Evolutionary conservation across 2,329 filamentous ascomycete genomes (phyloP).

Genomic region (Karstenula rhodostoma): DNA sequence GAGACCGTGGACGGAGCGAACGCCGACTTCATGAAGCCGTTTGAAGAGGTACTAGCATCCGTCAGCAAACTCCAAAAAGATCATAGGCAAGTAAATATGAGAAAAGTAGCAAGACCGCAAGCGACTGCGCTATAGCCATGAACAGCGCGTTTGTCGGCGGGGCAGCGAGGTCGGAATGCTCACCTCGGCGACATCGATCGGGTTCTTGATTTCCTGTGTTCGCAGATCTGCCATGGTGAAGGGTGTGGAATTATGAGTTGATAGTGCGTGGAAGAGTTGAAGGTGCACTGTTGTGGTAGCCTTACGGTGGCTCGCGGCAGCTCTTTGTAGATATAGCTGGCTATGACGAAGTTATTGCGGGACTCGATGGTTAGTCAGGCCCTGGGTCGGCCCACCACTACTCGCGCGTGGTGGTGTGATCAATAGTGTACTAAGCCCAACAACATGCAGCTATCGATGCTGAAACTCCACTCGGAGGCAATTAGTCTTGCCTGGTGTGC

Average conservation of each 20-base stretch:
- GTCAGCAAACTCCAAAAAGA: slow-evolving; percentile 3
- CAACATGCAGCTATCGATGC: slow-evolving; percentile 3
- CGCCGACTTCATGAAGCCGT: slow-evolving; percentile 54
- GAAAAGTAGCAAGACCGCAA: too few relatives aligned
- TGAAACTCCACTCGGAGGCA: not conserved
- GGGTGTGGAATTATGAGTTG: slow-evolving; percentile 5
- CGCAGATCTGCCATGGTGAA: slow-evolving; percentile 50
- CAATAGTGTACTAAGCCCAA: slow-evolving; percentile 3
- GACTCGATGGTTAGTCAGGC: slow-evolving; percentile 9
- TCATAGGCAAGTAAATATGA: too few relatives aligned
- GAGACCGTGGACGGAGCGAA: slow-evolving; percentile 58
- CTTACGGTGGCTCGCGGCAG: slow-evolving; percentile 1
- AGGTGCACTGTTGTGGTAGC: slow-evolving; percentile 8
- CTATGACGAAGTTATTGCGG: slow-evolving; percentile 18
- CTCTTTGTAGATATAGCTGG: slow-evolving; percentile 17
- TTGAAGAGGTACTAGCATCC: slow-evolving; percentile 47
- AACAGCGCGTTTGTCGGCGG: too few relatives aligned
- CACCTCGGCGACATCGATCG: slow-evolving; percentile 66
- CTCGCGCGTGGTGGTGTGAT: slow-evolving; percentile 12
- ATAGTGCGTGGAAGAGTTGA: slow-evolving; percentile 14
- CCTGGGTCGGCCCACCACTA: not conserved
- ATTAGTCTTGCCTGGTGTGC: not conserved
- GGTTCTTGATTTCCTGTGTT: slow-evolving; percentile 53
- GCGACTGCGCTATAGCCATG: too few relatives aligned
- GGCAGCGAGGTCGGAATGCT: slow-evolving; percentile 16